Conservation (phyloP, 257 asterid species). For the Petunia axillaris region DNA sequence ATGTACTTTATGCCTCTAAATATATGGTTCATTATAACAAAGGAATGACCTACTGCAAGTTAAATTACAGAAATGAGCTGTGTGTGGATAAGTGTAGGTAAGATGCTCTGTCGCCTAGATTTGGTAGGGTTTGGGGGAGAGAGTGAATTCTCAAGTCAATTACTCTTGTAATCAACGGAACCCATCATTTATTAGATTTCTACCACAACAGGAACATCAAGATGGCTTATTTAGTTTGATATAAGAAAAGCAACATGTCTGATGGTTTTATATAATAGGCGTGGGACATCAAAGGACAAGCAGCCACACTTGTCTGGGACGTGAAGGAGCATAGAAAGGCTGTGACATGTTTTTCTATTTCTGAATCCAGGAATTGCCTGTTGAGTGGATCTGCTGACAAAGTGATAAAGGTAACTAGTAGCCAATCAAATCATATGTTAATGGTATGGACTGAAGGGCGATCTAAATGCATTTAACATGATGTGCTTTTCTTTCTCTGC, state of each 20-base stretch:
- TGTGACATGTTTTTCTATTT: constrained; percentile 75
- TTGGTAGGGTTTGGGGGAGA: neutral
- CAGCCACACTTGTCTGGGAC: constrained; percentile 60
- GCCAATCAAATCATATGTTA: constrained; percentile 10
- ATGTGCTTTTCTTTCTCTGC: constrained; percentile 25
- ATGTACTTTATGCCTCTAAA: constrained; percentile 26
- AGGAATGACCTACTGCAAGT: neutral
- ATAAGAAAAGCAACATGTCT: neutral
- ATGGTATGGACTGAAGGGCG: constrained; percentile 9
- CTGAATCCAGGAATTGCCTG: constrained; percentile 74
- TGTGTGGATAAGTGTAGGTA: neutral
- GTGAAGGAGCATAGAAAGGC: constrained; percentile 69
- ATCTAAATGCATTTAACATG: neutral
- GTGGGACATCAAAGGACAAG: constrained; percentile 86
- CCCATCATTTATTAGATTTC: neutral
- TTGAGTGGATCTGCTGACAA: constrained; percentile 84
- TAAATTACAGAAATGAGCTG: neutral
- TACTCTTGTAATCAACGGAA: neutral
- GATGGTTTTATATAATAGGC: constrained; percentile 48
- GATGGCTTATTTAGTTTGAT: neutral
- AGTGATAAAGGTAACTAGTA: constrained; percentile 64
- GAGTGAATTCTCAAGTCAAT: neutral
- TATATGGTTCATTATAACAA: constrained; percentile 6
- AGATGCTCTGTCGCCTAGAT: neutral
- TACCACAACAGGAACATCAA: neutral